These are phyloP conservation scores for Schrenkiella parvula DNA, from an alignment of 345 rosid genomes.

Conservation along the genomic window DNA sequence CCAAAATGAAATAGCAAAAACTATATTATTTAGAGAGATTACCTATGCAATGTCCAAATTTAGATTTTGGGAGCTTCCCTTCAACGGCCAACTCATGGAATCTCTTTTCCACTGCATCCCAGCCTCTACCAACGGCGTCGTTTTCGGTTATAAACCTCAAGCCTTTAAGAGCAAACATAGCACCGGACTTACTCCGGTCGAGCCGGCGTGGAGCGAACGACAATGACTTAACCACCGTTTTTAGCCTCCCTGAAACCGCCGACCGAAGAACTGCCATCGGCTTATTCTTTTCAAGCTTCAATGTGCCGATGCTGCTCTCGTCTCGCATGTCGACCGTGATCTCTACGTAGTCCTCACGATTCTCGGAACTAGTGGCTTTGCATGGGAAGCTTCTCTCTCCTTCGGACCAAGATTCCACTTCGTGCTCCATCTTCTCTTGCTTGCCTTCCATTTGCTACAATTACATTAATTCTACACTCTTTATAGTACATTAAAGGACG, in stretches of 20 bases:
- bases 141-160: conserved; percentile 51
- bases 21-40: background rate
- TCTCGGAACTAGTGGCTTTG: background rate
- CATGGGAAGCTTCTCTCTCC: background rate
- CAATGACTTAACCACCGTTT: conserved; percentile 43
- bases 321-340: conserved; percentile 51
- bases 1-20: background rate
- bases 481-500: background rate
- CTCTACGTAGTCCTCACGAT: conserved; percentile 35
- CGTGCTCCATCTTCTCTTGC: conserved; percentile 3
- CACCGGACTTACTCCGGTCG: conserved; percentile 62
- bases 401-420: conserved; percentile 14
- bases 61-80: conserved; percentile 52
- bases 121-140: conserved; percentile 46
- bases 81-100: conserved; percentile 47
- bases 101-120: conserved; percentile 56
- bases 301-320: conserved; percentile 43
- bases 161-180: conserved; percentile 63
- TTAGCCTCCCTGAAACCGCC: conserved; percentile 53
- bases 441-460: conserved; percentile 1
- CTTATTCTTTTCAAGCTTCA: conserved; percentile 1
- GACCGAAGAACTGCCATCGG: conserved; percentile 28
- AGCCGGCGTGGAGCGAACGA: conserved; percentile 24
- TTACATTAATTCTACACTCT: background rate
- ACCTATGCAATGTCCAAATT: conserved; percentile 79